Base-by-base conservation (phyloP, 306 rosid species). In the Quercus alba region DNA sequence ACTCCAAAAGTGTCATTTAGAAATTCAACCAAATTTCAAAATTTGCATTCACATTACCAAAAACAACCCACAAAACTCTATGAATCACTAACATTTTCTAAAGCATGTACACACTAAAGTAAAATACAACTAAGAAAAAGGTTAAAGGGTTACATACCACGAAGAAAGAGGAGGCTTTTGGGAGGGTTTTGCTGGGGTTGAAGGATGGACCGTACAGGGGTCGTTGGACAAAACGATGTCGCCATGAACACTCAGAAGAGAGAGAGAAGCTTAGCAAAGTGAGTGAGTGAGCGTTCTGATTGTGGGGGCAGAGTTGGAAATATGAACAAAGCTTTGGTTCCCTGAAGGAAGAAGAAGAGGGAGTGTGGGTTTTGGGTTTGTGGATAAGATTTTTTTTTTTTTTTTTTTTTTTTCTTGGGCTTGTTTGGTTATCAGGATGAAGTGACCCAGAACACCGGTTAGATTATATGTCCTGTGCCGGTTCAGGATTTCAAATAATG, bases 171-270 rank as follows among this genome's bases (percentile, higher is more conserved):
- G 59, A 79, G 41, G 80, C 80, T 31, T 85, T 84, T 84, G 64
- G 83, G 68, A 80, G 90, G 85, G 77, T 80, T 83, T 72, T 72
- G 86, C 44, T 18, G 82, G 71, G 81, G 82, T 71, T 86, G 89
- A 79, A 95, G 38, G 74, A 84, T 54, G 61, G 88, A 87, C 15
- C 97, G 93, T 30, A 83, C 75, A 4, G 87, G 76, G n/a, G 84
- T 75, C 19, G 92, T 79, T 12, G 88, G 81, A 78, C 91, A 87
- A 88, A 87, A 85, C 20, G 89, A 72, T 46, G 94, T 76, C 77
- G 97, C 97, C 98, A 95, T 93, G 84, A 83, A 83, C 67, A 77
- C 78, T 64, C 54, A 59, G 78, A 66, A 23, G 51, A 12, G 49
- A 56, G 57, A 56, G 20, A 12, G 46, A 56, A 7, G 57, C 51